These are phyloP conservation scores for Magnusiomyces ingens DNA, from an alignment of 1,139 yeast genomes.

Conservation along the genomic window DNA sequence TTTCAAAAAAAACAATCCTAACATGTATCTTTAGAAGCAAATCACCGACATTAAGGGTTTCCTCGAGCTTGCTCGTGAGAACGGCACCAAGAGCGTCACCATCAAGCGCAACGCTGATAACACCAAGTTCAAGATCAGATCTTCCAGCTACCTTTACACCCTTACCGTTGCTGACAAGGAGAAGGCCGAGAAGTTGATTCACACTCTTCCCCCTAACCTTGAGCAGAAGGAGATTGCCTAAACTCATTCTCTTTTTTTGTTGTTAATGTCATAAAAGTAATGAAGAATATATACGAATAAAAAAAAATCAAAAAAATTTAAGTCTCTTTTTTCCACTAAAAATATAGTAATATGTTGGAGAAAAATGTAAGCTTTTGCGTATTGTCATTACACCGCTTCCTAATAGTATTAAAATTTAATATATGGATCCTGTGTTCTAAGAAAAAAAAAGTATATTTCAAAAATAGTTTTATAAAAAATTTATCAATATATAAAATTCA, in stretches of 20 bases:
- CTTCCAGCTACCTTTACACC: conserved; percentile 91
- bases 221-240: conserved; percentile 45
- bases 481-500: background rate
- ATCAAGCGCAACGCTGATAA: conserved; percentile 90
- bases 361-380: background rate
- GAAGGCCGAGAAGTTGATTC: conserved; percentile 97
- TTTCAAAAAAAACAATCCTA: no score
- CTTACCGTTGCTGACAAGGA: conserved; percentile 92
- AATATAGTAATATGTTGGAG: no score
- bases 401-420: no score
- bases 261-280: background rate
- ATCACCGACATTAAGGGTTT: conserved; percentile 96
- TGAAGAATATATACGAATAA: background rate
- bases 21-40: conserved; percentile 39
- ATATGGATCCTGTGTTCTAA: no score
- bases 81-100: conserved; percentile 90
- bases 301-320: conserved; percentile 1
- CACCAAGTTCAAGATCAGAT: conserved; percentile 99
- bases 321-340: background rate
- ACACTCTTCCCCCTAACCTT: conserved; percentile 95
- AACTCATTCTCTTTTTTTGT: background rate
- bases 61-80: conserved; percentile 95
- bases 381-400: background rate
- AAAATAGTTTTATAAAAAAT: background rate
- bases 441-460: background rate